phyloP scores from a whole-genome alignment of 2,329 filamentous ascomycete species.

The Aureobasidium sp. region DNA sequence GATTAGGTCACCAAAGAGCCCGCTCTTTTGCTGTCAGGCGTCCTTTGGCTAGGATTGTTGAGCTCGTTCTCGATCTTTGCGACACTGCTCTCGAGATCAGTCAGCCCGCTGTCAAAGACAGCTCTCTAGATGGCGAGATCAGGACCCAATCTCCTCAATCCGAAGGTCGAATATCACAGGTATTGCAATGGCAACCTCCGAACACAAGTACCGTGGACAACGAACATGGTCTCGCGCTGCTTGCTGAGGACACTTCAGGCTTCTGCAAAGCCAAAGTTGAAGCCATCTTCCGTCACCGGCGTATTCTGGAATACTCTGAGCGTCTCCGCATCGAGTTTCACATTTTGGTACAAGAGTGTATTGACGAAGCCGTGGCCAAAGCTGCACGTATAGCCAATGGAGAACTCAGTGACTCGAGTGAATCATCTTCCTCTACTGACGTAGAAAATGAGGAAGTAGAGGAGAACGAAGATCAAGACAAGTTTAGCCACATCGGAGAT shows the following conservation, averaged over 20 bases:
- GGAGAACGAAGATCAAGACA: slow-evolving; percentile 44
- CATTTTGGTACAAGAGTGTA: slow-evolving; percentile 88
- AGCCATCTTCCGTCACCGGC: slow-evolving; percentile 80
- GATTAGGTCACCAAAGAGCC: slow-evolving; percentile 69
- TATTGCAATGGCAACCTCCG: slow-evolving; percentile 93
- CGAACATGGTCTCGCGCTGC: slow-evolving; percentile 75
- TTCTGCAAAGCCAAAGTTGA: slow-evolving; percentile 85
- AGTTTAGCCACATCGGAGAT: not conserved
- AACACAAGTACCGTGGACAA: slow-evolving; percentile 86
- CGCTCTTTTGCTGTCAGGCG: slow-evolving; percentile 86
- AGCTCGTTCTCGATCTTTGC: slow-evolving; percentile 87
- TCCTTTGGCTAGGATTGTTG: slow-evolving; percentile 86
- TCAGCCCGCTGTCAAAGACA: slow-evolving; percentile 85
- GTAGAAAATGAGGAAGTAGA: slow-evolving; percentile 21
- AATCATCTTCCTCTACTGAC: slow-evolving; percentile 19
- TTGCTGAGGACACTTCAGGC: slow-evolving; percentile 86
- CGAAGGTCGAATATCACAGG: slow-evolving; percentile 87
- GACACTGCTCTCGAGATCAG: slow-evolving; percentile 94
- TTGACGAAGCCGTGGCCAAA: slow-evolving; percentile 83
- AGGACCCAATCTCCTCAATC: slow-evolving; percentile 93
- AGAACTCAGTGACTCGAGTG: slow-evolving; percentile 68
- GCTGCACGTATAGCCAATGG: slow-evolving; percentile 81
- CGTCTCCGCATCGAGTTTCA: slow-evolving; percentile 91
- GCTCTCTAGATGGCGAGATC: slow-evolving; percentile 62
- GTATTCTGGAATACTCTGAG: slow-evolving; percentile 92